phyloP scores from a whole-genome alignment of 169 alveolate genomes.

The Amoebophrya sp. region DNA sequence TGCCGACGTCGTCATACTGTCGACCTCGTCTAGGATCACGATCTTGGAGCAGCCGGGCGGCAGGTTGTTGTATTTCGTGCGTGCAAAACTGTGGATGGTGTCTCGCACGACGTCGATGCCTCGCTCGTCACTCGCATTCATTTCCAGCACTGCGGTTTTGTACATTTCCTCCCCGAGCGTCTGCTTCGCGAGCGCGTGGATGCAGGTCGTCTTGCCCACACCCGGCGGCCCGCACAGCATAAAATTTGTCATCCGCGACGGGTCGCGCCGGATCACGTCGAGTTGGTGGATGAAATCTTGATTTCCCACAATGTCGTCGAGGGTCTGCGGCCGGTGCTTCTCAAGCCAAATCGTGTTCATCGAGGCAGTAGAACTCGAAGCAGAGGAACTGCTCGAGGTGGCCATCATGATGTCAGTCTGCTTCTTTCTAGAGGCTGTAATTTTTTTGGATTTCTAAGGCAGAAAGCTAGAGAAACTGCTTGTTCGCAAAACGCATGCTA shows the following conservation, averaged over 20 bases:
- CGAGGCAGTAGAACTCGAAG: too few relatives aligned
- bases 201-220: conserved; percentile 89
- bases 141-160: conserved; percentile 81
- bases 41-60: conserved; percentile 85
- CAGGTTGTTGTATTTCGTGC: conserved; percentile 76
- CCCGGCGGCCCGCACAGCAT: conserved; percentile 96
- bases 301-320: conserved; percentile 90
- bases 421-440: too few relatives aligned
- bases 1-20: conserved; percentile 94
- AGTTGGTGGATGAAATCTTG: conserved; percentile 77
- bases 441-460: too few relatives aligned
- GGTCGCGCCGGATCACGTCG: conserved; percentile 73
- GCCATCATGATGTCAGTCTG: too few relatives aligned
- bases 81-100: conserved; percentile 85
- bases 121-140: conserved; percentile 95
- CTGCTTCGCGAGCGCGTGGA: not conserved
- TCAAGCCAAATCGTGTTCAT: conserved; percentile 77
- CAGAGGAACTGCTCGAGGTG: not conserved
- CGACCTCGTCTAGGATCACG: conserved; percentile 95
- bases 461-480: too few relatives aligned
- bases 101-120: conserved; percentile 95
- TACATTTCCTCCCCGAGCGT: not conserved
- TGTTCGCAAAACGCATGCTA: too few relatives aligned
- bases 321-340: conserved; percentile 86
- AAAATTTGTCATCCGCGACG: conserved; percentile 86